A percentile compares a stretch with the other conserved stretches of the same genome.
Conservation (phyloP, 352 stramenopile species). For the Lagenidium giganteum region DNA sequence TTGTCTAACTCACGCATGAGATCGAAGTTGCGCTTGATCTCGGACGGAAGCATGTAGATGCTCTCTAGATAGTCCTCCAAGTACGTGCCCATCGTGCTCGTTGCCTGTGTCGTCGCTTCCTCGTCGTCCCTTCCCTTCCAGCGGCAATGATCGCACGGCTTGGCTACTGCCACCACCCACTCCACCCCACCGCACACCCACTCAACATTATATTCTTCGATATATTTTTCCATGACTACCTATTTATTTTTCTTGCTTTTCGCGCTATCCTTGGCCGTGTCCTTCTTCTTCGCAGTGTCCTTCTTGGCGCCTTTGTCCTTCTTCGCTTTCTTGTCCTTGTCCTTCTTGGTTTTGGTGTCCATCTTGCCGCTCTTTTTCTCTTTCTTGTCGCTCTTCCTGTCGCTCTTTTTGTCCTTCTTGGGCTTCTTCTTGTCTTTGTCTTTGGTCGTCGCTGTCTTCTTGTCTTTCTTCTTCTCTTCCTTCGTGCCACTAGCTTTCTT, state of each 20-base stretch:
- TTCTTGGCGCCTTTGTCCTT: too few relatives aligned
- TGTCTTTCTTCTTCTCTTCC: constrained; percentile 25
- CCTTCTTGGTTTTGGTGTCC: too few relatives aligned
- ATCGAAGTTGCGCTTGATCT: constrained; percentile 89
- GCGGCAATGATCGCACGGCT: too few relatives aligned
- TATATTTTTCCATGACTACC: too few relatives aligned
- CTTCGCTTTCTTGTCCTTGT: too few relatives aligned
- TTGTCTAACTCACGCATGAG: constrained; percentile 87
- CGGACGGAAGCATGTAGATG: constrained; percentile 87
- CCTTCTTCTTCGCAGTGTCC: too few relatives aligned
- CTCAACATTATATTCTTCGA: too few relatives aligned
- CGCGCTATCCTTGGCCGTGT: too few relatives aligned
- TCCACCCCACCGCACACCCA: too few relatives aligned
- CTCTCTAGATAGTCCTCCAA: constrained; percentile 85
- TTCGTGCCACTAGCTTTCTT: constrained; percentile 6
- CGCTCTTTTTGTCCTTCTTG: constrained; percentile 14
- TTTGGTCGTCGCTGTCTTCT: constrained; percentile 22
- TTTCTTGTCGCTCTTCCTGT: constrained; percentile 15
- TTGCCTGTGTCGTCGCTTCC: neutral
- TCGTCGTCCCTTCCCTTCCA: too few relatives aligned
- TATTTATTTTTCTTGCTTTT: too few relatives aligned
- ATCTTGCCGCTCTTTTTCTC: constrained; percentile 10
- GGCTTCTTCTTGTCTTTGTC: constrained; percentile 26
- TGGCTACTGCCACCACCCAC: too few relatives aligned
- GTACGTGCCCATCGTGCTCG: constrained; percentile 71